These are phyloP conservation scores for Ceratopteris richardii DNA, from an alignment of 75 land plant species.

Conservation along the genomic window DNA sequence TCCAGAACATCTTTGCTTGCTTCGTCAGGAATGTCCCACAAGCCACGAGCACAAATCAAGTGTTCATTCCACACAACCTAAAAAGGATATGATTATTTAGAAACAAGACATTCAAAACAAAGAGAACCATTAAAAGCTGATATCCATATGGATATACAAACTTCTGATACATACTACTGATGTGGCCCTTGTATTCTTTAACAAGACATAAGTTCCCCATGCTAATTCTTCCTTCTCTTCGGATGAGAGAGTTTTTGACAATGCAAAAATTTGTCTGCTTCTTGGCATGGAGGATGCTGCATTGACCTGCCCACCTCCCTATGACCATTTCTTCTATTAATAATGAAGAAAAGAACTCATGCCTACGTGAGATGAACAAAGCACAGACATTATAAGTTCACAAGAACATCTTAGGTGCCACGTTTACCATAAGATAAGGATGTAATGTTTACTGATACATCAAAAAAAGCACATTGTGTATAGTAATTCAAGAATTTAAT, in stretches of 20 bases:
- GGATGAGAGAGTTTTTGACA: conserved; percentile 49
- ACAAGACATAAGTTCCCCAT: conserved; percentile 78
- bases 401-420: no score
- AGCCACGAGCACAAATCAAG: conserved; percentile 72
- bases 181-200: conserved; percentile 70
- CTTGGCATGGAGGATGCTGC: conserved; percentile 9
- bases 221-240: conserved; percentile 67
- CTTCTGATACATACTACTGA: conserved; percentile 46
- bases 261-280: conserved; percentile 56
- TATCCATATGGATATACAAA: no score
- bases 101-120: background rate
- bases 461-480: no score
- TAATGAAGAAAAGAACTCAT: no score
- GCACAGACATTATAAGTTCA: no score
- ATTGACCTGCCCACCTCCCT: no score
- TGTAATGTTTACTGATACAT: no score
- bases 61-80: conserved; percentile 53
- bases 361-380: no score
- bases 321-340: no score
- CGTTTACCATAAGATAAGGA: no score
- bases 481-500: no score
- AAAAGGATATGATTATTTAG: background rate
- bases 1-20: conserved; percentile 21
- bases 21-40: conserved; percentile 53
- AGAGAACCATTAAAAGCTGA: background rate